Evolutionary conservation across 2,329 filamentous ascomycete genomes (phyloP).

Genomic region (Rhynchosporium agropyri): DNA sequence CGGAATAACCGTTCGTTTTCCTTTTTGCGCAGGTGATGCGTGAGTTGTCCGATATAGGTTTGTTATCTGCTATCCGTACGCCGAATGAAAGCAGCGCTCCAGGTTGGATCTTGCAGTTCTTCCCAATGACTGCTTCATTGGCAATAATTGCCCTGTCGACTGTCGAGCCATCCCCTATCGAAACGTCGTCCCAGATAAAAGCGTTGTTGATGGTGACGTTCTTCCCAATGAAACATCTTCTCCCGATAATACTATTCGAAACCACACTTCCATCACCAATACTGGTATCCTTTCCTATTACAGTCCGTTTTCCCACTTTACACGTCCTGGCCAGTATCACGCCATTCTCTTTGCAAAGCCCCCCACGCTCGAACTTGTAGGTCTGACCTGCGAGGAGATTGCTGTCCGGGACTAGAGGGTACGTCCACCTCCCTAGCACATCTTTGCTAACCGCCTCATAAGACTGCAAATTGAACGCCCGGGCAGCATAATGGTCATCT

Average conservation of each 20-base stretch:
- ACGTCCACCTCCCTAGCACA: conserved; percentile 83
- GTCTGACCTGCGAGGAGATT: conserved; percentile 79
- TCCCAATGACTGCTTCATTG: conserved; percentile 70
- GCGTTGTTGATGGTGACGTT: conserved; percentile 79
- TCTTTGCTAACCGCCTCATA: conserved; percentile 90
- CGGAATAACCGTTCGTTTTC: conserved; percentile 45
- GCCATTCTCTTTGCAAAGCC: conserved; percentile 76
- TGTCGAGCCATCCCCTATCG: conserved; percentile 72
- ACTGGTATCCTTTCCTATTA: conserved; percentile 75
- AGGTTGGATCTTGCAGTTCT: conserved; percentile 66
- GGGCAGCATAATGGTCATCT: conserved; percentile 79
- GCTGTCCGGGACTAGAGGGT: conserved; percentile 85
- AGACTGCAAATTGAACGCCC: conserved; percentile 82
- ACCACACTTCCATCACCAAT: conserved; percentile 74
- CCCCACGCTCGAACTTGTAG: conserved; percentile 70
- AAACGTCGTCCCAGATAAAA: conserved; percentile 85
- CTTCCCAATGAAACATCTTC: conserved; percentile 82
- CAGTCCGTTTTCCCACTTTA: conserved; percentile 66
- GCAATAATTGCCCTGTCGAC: conserved; percentile 77
- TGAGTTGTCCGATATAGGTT: conserved; percentile 45
- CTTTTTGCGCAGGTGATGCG: conserved; percentile 49
- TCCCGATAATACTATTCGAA: conserved; percentile 77
- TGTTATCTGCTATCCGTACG: conserved; percentile 68
- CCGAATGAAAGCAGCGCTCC: conserved; percentile 81
- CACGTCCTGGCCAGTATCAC: conserved; percentile 75